phyloP scores from a whole-genome alignment of 2,329 filamentous ascomycete species.

The Nigrospora sphaerica region DNA sequence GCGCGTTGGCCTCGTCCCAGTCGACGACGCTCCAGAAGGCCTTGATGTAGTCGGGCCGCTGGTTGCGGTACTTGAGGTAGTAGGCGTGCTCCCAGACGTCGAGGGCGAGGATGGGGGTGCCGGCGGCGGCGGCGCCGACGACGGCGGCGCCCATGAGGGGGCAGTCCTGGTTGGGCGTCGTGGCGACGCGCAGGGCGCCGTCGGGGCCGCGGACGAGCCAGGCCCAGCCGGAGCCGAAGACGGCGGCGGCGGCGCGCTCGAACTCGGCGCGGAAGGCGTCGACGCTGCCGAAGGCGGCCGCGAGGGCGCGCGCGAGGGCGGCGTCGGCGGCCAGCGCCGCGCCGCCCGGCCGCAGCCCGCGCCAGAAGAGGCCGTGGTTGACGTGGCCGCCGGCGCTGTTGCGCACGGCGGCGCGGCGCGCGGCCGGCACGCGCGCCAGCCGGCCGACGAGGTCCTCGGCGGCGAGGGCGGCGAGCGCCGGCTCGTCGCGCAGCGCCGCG shows the following conservation, averaged over 20 bases:
- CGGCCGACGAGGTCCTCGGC: not conserved
- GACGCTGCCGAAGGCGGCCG: not conserved
- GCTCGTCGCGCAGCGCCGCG: not conserved
- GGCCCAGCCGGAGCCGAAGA: constrained; percentile 1
- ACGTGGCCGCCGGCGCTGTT: not conserved
- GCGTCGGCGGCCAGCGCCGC: not conserved
- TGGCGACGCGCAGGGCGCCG: not conserved
- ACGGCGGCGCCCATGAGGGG: not conserved
- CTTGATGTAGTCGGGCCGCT: constrained; percentile 1
- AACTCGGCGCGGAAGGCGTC: not conserved
- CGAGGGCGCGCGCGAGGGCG: not conserved
- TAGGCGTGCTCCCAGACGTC: constrained; percentile 1
- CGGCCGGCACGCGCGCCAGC: not conserved
- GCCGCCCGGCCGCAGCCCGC: not conserved
- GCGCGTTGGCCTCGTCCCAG: not conserved
- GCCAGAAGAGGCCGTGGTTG: constrained; percentile 1
- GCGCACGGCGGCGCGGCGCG: not conserved
- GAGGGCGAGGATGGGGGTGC: not conserved
- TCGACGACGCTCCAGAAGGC: constrained; percentile 1
- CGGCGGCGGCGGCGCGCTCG: not conserved
- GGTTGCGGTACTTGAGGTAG: constrained; percentile 1
- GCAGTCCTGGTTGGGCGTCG: not conserved
- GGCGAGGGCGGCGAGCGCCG: not conserved
- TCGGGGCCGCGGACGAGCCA: not conserved
- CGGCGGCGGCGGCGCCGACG: not conserved